A percentile compares a stretch with the other conserved stretches of the same genome.
Evolutionary conservation across 73 alveolate species (phyloP).

Genomic region (Blepharisma stoltei): DNA sequence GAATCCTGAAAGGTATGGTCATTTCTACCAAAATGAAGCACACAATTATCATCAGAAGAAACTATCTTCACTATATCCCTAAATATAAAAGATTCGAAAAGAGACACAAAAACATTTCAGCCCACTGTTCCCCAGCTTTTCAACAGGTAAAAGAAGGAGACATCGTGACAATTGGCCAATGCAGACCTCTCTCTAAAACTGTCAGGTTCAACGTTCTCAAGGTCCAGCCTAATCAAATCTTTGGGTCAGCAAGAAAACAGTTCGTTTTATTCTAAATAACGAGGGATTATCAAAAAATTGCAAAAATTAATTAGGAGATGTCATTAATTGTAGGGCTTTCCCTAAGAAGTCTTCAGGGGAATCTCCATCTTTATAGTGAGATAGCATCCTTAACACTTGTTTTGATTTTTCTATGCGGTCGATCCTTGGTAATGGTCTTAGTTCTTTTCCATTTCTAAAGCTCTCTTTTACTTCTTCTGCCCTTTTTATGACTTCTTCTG

Average conservation of each 20-base stretch:
- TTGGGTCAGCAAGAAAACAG: constrained; percentile 53
- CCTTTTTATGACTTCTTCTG: constrained; percentile 7
- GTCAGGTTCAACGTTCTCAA: constrained; percentile 97
- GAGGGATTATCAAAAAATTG: no score
- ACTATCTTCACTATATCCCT: constrained; percentile 95
- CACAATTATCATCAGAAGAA: constrained; percentile 94
- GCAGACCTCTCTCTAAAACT: constrained; percentile 98
- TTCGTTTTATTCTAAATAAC: background rate
- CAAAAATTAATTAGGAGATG: no score
- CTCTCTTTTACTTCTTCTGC: background rate
- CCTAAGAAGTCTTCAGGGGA: no score
- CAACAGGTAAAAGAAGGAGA: constrained; percentile 32
- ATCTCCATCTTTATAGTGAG: no score
- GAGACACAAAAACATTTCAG: constrained; percentile 93
- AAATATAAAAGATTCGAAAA: constrained; percentile 94
- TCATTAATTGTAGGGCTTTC: no score
- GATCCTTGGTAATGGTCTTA: no score
- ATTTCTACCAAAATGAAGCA: constrained; percentile 95
- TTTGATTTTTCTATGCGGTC: no score
- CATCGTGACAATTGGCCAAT: constrained; percentile 70
- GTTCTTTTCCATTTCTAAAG: constrained; percentile 3
- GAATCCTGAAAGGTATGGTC: constrained; percentile 92
- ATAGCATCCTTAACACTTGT: no score
- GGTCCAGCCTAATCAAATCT: constrained; percentile 42
- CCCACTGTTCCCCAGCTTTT: constrained; percentile 50